phyloP scores from a whole-genome alignment of 108 stramenopile species.

The Hondaea fermentalgiana region DNA sequence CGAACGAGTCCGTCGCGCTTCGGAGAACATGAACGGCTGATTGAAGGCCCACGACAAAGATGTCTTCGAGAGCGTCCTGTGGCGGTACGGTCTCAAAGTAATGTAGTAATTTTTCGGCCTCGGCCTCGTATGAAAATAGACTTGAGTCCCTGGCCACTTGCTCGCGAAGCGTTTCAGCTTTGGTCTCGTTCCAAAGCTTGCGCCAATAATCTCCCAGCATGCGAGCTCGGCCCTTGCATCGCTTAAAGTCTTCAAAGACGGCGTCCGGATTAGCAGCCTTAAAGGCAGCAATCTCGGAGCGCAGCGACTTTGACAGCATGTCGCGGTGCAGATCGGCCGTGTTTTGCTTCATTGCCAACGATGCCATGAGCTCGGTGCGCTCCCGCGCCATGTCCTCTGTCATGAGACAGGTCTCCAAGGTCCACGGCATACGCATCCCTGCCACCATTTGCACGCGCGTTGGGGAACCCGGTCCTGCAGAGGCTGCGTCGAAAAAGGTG shows the following conservation, averaged over 20 bases:
- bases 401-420: background rate
- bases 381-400: background rate
- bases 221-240: background rate
- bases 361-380: background rate
- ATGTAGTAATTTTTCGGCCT: background rate
- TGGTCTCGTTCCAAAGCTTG: background rate
- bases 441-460: background rate
- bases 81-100: background rate
- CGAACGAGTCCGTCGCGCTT: background rate
- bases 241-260: slow-evolving; percentile 11
- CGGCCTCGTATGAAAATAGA: background rate
- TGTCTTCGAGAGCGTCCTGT: background rate
- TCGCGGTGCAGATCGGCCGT: background rate
- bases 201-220: background rate
- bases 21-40: background rate
- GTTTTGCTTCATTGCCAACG: background rate
- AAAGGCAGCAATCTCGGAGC: background rate
- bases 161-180: background rate
- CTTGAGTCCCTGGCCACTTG: background rate
- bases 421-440: background rate
- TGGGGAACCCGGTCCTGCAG: background rate
- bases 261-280: background rate
- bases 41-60: background rate
- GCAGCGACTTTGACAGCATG: background rate
- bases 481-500: background rate